Evolutionary conservation across 306 rosid genomes (phyloP).

Genomic region (Vachellia pachyceras): DNA sequence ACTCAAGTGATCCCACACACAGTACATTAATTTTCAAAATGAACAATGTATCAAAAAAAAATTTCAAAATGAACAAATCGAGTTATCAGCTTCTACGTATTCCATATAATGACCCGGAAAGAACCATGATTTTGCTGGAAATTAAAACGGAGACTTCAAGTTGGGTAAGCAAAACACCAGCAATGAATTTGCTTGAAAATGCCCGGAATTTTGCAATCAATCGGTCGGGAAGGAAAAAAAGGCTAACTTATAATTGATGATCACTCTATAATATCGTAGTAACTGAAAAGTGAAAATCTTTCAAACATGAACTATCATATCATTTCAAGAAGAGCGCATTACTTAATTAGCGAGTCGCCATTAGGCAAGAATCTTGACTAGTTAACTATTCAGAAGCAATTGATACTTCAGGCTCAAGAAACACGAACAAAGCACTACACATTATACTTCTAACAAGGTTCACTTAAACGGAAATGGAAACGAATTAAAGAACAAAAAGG

Average conservation of each 20-base stretch:
- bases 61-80: not conserved
- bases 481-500: not conserved
- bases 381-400: not conserved
- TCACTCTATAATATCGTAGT: not conserved
- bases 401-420: not conserved
- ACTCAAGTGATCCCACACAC: not conserved
- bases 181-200: not conserved
- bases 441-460: not conserved
- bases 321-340: not conserved
- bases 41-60: no score
- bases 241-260: not conserved
- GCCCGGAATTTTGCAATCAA: not conserved
- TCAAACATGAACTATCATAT: not conserved
- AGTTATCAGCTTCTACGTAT: not conserved
- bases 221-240: not conserved
- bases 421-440: not conserved
- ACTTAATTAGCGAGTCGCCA: not conserved
- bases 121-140: constrained; percentile 18
- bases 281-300: not conserved
- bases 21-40: no score
- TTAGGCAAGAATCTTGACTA: not conserved
- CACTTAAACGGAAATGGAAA: not conserved
- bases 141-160: not conserved
- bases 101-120: not conserved
- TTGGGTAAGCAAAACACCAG: not conserved